Percentiles rank a stretch among this genome's conserved stretches.
Evolutionary conservation across 208 protist species (phyloP).

Genomic region (Leishmania major): DNA sequence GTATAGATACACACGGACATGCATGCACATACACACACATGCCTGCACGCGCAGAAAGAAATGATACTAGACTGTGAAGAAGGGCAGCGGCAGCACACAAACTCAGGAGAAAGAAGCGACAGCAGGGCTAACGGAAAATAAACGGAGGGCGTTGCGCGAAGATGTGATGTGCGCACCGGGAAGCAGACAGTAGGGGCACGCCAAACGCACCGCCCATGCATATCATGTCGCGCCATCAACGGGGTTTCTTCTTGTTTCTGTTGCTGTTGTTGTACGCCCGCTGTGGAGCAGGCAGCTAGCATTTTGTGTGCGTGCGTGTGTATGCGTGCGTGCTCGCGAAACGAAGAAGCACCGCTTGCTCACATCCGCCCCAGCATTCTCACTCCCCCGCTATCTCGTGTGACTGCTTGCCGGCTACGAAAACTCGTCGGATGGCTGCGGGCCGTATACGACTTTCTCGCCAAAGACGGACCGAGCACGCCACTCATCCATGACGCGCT

Average conservation of each 20-base stretch:
- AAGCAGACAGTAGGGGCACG: too few species aligned
- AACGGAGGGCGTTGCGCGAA: too few species aligned
- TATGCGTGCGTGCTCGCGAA: too few species aligned
- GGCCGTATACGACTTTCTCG: conserved; percentile 72
- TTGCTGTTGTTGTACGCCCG: background rate
- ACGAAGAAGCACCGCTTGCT: background rate
- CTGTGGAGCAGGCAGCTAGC: background rate
- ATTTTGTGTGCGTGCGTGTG: background rate
- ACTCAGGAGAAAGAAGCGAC: background rate
- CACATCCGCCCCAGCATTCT: background rate
- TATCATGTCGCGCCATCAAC: background rate
- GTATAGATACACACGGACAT: too few species aligned
- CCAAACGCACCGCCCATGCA: background rate
- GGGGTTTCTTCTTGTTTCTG: background rate
- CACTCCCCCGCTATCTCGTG: background rate
- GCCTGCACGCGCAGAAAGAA: too few species aligned
- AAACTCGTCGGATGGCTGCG: conserved; percentile 45
- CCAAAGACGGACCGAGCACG: conserved; percentile 67
- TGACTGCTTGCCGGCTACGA: background rate
- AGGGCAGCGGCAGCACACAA: too few species aligned
- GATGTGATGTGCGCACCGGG: too few species aligned
- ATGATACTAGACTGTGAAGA: background rate
- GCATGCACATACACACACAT: background rate
- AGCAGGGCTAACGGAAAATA: background rate
- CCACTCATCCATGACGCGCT: conserved; percentile 65